phyloP scores from a whole-genome alignment of 257 asterid species.

The Solanum paucissectum region DNA sequence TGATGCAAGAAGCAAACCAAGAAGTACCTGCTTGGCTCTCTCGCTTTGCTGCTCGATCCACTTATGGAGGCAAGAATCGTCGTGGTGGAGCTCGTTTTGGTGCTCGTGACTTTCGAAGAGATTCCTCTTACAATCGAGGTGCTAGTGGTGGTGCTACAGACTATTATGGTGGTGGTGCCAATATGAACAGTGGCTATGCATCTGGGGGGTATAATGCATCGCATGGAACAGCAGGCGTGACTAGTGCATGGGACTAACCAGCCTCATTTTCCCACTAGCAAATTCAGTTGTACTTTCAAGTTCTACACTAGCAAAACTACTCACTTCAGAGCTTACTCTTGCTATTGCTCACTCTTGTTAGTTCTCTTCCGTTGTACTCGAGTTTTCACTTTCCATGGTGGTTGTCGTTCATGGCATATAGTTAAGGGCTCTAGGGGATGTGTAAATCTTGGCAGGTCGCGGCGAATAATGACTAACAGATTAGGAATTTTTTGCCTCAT shows the following conservation, averaged over 20 bases:
- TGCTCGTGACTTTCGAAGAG: slow-evolving; percentile 72
- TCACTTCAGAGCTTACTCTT: slow-evolving; percentile 2
- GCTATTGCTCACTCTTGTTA: background rate
- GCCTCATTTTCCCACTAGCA: background rate
- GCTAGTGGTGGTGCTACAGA: slow-evolving; percentile 17
- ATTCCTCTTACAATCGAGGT: slow-evolving; percentile 37
- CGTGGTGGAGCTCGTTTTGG: slow-evolving; percentile 79
- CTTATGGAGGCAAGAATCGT: slow-evolving; percentile 38
- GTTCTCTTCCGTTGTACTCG: background rate
- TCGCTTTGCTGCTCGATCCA: slow-evolving; percentile 63
- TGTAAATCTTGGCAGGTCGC: background rate
- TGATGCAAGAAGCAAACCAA: slow-evolving; percentile 94
- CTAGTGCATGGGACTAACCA: slow-evolving; percentile 82
- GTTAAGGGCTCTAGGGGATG: background rate
- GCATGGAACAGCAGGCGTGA: slow-evolving; percentile 43
- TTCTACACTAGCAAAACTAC: background rate
- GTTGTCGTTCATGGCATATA: background rate
- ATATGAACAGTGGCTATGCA: slow-evolving; percentile 14
- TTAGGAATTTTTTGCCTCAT: slow-evolving; percentile 14
- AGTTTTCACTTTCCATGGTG: background rate
- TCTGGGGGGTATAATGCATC: slow-evolving; percentile 42
- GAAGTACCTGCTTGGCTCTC: slow-evolving; percentile 93
- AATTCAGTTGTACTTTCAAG: background rate
- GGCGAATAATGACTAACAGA: slow-evolving; percentile 22
- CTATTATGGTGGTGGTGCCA: slow-evolving; percentile 45